Conservation (phyloP, 2,329 filamentous ascomycete species). For the Colletotrichum viniferum region DNA sequence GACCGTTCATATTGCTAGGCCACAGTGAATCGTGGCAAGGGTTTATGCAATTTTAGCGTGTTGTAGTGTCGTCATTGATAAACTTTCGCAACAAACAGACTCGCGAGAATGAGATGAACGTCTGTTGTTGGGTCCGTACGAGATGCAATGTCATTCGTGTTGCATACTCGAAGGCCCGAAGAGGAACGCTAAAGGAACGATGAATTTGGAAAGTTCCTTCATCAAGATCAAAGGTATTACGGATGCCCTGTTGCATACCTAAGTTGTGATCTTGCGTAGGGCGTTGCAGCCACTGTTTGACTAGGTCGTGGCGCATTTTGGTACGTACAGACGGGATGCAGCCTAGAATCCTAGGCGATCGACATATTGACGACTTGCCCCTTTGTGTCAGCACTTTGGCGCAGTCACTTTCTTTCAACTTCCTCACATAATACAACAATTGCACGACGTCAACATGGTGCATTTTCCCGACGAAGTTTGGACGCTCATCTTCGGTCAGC, state of each 20-base stretch:
- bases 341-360: not conserved
- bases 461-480: not conserved
- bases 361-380: not conserved
- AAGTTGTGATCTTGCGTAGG: not conserved
- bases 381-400: not conserved
- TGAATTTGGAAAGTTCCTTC: not conserved
- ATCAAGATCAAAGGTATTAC: not conserved
- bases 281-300: not conserved
- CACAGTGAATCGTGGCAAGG: not conserved
- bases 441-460: not conserved
- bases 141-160: not conserved
- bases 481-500: not conserved
- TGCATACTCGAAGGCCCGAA: not conserved
- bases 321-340: not conserved
- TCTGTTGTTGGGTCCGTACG: rapidly evolving
- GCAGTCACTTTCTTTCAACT: not conserved
- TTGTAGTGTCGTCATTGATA: not conserved
- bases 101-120: not conserved
- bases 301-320: not conserved
- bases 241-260: not conserved
- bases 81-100: not conserved
- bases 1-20: not conserved
- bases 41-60: not conserved
- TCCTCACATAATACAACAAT: rapidly evolving
- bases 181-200: not conserved